phyloP scores from a whole-genome alignment of 257 asterid genomes.

The Thymus mandschuricus region DNA sequence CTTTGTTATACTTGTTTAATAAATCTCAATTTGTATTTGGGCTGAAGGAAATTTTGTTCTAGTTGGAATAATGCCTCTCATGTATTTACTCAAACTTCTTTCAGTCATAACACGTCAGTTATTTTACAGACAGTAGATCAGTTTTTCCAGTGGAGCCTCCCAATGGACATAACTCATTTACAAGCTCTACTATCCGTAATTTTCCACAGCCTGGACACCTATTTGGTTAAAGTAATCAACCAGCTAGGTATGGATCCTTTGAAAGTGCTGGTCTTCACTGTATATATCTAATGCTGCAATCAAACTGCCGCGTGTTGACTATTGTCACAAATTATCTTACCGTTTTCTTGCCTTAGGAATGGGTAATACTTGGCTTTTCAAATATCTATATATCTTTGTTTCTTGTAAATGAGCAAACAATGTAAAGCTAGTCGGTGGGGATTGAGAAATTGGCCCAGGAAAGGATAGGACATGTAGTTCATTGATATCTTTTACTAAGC shows the following conservation, averaged over 20 bases:
- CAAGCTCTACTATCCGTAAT: constrained; percentile 91
- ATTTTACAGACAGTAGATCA: constrained; percentile 93
- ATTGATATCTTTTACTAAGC: constrained; percentile 11
- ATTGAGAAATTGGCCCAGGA: constrained; percentile 20
- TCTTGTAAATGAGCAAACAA: not conserved
- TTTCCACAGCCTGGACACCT: constrained; percentile 89
- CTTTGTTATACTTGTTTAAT: constrained; percentile 2
- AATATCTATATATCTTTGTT: not conserved
- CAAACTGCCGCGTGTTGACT: constrained; percentile 18
- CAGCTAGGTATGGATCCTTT: constrained; percentile 65
- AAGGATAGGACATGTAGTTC: constrained; percentile 16
- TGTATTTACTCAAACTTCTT: constrained; percentile 4
- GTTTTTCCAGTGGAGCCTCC: constrained; percentile 84
- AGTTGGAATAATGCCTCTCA: constrained; percentile 2
- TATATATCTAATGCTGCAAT: constrained; percentile 13
- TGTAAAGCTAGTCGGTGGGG: constrained; percentile 21
- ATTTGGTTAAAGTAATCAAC: constrained; percentile 67
- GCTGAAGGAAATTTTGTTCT: constrained; percentile 21
- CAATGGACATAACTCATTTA: constrained; percentile 91
- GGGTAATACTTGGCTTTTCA: not conserved
- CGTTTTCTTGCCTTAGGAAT: constrained; percentile 17
- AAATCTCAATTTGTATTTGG: constrained; percentile 15
- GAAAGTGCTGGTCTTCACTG: constrained; percentile 7
- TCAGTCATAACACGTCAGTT: constrained; percentile 31
- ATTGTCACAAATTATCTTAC: constrained; percentile 23